Conservation (phyloP, 768 basidiomycete species). For the Sporobolomyces roseus region DNA sequence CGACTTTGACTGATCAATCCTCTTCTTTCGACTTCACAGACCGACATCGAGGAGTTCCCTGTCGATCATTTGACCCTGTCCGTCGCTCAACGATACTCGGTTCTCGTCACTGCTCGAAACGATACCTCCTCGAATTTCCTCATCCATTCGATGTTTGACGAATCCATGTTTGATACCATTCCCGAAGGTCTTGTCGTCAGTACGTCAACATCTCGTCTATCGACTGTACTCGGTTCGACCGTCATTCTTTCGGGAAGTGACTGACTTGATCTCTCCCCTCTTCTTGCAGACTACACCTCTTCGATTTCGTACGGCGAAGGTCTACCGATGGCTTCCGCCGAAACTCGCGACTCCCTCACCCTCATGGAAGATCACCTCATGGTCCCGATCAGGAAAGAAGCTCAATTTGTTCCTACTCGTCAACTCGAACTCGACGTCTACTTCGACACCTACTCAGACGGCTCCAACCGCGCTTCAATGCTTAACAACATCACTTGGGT, state of each 20-base stretch:
- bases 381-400: conserved; percentile 59
- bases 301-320: conserved; percentile 69
- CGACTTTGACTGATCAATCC: conserved; percentile 50
- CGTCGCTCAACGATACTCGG: conserved; percentile 87
- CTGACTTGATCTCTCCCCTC: not conserved
- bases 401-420: conserved; percentile 54
- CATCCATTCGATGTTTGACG: conserved; percentile 84
- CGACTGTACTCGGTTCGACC: too few species aligned
- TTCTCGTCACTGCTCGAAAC: conserved; percentile 86
- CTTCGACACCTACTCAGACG: conserved; percentile 79
- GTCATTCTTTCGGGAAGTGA: not conserved
- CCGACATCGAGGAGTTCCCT: conserved; percentile 67
- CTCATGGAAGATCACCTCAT: conserved; percentile 59
- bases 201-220: conserved; percentile 48
- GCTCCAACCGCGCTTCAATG: conserved; percentile 70
- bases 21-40: not conserved
- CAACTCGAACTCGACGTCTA: conserved; percentile 66
- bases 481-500: conserved; percentile 59
- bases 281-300: conserved; percentile 66
- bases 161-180: conserved; percentile 65
- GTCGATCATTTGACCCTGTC: conserved; percentile 69
- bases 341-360: conserved; percentile 53
- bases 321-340: conserved; percentile 47
- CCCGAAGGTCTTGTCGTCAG: conserved; percentile 71
- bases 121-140: conserved; percentile 79